A percentile compares a stretch with the other conserved stretches of the same genome.
Evolutionary conservation across 306 rosid genomes (phyloP).

Genomic region (Vigna reflexopilosa): DNA sequence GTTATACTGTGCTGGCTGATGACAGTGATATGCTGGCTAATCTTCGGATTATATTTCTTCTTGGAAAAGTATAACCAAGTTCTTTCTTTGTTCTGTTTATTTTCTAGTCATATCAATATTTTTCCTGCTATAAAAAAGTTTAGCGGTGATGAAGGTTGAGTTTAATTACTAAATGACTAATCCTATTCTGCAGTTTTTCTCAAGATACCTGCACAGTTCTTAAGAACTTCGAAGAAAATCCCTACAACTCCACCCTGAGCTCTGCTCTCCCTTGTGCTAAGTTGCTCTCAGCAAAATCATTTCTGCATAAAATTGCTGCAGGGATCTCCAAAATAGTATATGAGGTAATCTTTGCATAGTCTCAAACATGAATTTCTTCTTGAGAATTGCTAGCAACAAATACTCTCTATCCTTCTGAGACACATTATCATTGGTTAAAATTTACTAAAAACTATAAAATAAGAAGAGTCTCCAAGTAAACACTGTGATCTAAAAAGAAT

Average conservation of each 20-base stretch:
- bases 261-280: conserved; percentile 69
- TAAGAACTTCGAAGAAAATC: conserved; percentile 63
- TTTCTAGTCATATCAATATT: not conserved
- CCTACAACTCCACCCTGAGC: conserved; percentile 67
- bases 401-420: not conserved
- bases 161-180: not conserved
- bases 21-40: conserved; percentile 68
- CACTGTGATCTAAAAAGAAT: too few relatives aligned
- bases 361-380: conserved; percentile 2
- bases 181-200: conserved; percentile 58
- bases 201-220: conserved; percentile 71
- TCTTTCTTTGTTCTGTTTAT: conserved; percentile 18
- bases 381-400: not conserved
- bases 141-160: not conserved
- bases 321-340: conserved; percentile 61
- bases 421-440: not conserved
- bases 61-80: conserved; percentile 57
- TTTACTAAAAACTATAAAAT: not conserved
- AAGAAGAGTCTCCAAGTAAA: not conserved
- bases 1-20: conserved; percentile 69
- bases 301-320: conserved; percentile 51
- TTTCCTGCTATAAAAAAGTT: not conserved
- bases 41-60: conserved; percentile 71
- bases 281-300: conserved; percentile 61
- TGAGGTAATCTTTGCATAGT: conserved; percentile 49